Evolutionary conservation across 2,329 filamentous ascomycete genomes (phyloP).

Genomic region (Hawksworthiomyces lignivorus): DNA sequence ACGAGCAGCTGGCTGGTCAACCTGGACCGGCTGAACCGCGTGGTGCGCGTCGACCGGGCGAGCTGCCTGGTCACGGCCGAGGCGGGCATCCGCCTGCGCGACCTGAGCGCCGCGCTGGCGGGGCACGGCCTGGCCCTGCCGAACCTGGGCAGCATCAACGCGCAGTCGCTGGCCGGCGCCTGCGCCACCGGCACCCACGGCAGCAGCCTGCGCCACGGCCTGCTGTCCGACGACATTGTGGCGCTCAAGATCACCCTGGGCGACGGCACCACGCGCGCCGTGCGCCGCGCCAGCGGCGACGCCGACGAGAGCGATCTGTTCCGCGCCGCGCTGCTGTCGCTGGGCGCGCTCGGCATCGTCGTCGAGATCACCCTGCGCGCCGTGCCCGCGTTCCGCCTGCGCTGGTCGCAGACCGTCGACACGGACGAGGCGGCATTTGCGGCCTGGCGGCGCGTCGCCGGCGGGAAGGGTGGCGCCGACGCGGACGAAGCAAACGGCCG

Average conservation of each 20-base stretch:
- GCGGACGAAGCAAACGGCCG: slow-evolving; percentile 62
- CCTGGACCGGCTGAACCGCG: slow-evolving; percentile 70
- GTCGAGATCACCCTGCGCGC: slow-evolving; percentile 82
- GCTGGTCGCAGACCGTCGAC: slow-evolving; percentile 76
- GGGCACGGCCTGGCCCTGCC: slow-evolving; percentile 74
- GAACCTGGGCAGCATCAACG: slow-evolving; percentile 89
- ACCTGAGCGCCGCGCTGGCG: slow-evolving; percentile 67
- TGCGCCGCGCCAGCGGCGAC: slow-evolving; percentile 52
- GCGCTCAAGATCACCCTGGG: slow-evolving; percentile 74
- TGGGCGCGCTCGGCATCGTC: slow-evolving; percentile 86
- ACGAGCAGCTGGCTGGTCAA: slow-evolving; percentile 94
- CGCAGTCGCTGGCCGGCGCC: slow-evolving; percentile 86
- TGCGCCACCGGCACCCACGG: slow-evolving; percentile 93
- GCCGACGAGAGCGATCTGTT: slow-evolving; percentile 69
- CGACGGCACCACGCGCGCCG: slow-evolving; percentile 61
- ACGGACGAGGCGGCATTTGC: slow-evolving; percentile 59
- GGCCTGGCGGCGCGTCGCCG: slow-evolving; percentile 48
- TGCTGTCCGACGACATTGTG: slow-evolving; percentile 71
- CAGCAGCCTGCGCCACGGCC: slow-evolving; percentile 73
- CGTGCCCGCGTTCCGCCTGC: slow-evolving; percentile 71
- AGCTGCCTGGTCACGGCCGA: slow-evolving; percentile 67
- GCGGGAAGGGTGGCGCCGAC: slow-evolving; percentile 57
- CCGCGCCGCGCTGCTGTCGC: slow-evolving; percentile 75
- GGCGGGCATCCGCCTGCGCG: slow-evolving; percentile 76
- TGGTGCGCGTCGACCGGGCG: slow-evolving; percentile 59